A percentile compares a stretch with the other conserved stretches of the same genome.
Evolutionary conservation across 768 basidiomycete species (phyloP).

Genomic region (Boletus speciosus): DNA sequence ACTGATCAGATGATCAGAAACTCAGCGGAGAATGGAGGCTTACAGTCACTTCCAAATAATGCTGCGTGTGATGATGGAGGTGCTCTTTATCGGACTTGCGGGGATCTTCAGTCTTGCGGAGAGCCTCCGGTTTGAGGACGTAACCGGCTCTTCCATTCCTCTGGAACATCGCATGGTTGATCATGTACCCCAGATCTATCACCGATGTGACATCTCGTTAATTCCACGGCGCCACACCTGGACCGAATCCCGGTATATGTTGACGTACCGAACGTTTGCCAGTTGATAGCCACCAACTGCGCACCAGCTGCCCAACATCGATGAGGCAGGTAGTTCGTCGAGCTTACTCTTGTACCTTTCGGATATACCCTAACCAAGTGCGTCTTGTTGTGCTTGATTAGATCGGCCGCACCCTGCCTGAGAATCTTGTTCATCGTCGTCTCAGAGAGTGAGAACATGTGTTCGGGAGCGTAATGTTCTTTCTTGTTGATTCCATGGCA

Average conservation of each 20-base stretch:
- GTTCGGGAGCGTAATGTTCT: conserved; percentile 78
- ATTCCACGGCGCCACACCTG: not conserved
- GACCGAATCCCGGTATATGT: not conserved
- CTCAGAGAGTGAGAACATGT: conserved; percentile 94
- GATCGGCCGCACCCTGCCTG: conserved; percentile 59
- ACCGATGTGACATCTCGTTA: not conserved
- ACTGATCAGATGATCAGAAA: not conserved
- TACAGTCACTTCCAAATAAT: conserved; percentile 64
- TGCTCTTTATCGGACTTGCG: conserved; percentile 61
- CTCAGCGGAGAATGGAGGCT: conserved; percentile 11
- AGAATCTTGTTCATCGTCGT: conserved; percentile 71
- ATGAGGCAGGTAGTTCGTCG: conserved; percentile 86
- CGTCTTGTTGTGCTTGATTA: conserved; percentile 82
- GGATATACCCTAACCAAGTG: conserved; percentile 89
- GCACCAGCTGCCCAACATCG: conserved; percentile 86
- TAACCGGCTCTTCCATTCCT: conserved; percentile 87
- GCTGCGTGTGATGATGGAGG: conserved; percentile 49
- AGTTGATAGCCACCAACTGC: conserved; percentile 92
- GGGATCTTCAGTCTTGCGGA: conserved; percentile 51
- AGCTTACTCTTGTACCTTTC: conserved; percentile 73
- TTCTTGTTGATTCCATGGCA: conserved; percentile 88
- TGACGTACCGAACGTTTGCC: conserved; percentile 88
- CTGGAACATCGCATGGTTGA: conserved; percentile 96
- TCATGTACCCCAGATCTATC: conserved; percentile 82
- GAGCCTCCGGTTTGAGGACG: conserved; percentile 80